phyloP scores from a whole-genome alignment of 768 basidiomycete genomes.

The Amanita phalloides region DNA sequence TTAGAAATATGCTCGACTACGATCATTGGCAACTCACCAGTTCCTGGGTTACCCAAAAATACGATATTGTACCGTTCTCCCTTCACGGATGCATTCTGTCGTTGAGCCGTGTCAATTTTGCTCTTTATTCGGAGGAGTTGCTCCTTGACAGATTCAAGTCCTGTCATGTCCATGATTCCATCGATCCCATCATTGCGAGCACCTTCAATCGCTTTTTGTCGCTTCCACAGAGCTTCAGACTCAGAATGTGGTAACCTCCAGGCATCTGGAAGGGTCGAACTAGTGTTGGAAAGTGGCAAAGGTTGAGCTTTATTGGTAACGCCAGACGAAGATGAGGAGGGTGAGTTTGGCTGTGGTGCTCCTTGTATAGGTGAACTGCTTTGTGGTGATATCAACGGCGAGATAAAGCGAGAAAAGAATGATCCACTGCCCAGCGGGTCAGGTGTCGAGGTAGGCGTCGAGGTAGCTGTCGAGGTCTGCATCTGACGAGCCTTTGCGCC shows the following conservation, averaged over 20 bases:
- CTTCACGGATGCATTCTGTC: conserved; percentile 41
- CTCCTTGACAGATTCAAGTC: conserved; percentile 54
- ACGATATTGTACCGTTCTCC: conserved; percentile 52
- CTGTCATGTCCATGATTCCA: conserved; percentile 58
- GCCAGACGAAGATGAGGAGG: not conserved
- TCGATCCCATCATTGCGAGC: conserved; percentile 45
- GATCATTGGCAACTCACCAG: conserved; percentile 32
- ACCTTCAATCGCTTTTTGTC: conserved; percentile 46
- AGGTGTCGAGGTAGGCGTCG: not conserved
- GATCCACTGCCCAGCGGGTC: not conserved
- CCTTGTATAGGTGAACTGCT: not conserved
- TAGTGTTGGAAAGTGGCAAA: not conserved
- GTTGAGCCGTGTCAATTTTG: conserved; percentile 41
- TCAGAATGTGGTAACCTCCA: conserved; percentile 15
- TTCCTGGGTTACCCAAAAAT: conserved; percentile 65
- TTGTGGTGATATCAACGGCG: not conserved
- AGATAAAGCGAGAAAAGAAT: not conserved
- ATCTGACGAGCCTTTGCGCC: not conserved
- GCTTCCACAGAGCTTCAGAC: conserved; percentile 41
- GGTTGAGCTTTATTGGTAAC: not conserved
- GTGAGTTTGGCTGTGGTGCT: not conserved
- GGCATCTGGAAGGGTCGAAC: not conserved
- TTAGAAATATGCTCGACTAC: not conserved
- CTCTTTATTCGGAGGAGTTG: conserved; percentile 49
- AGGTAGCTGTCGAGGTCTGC: not conserved